Conservation (phyloP, 768 basidiomycete genomes). For the Boletus patriciae region DNA sequence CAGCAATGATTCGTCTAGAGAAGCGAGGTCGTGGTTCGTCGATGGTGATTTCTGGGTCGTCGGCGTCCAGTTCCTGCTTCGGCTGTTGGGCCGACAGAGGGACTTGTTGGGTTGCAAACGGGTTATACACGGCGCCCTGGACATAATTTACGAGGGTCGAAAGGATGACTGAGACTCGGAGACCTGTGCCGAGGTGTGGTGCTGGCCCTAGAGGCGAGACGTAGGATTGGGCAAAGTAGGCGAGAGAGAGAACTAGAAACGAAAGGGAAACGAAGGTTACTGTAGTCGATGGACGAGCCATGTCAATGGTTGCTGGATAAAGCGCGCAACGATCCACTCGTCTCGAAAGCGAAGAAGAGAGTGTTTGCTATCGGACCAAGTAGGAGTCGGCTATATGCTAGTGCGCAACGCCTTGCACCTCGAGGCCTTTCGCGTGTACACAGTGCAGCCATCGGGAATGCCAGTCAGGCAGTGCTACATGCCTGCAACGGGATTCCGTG, state of each 20-base stretch:
- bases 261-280: conserved; percentile 22
- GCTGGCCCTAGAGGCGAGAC: conserved; percentile 34
- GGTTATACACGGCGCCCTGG: conserved; percentile 20
- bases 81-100: conserved; percentile 9
- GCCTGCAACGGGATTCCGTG: not conserved
- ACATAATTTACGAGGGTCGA: conserved; percentile 29
- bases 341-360: conserved; percentile 3
- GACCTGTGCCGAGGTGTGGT: conserved; percentile 30
- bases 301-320: not conserved
- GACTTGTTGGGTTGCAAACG: conserved; percentile 22
- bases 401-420: conserved; percentile 20
- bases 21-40: conserved; percentile 33
- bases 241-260: conserved; percentile 31
- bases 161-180: conserved; percentile 20
- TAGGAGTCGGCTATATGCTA: conserved; percentile 16
- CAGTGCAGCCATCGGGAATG: conserved; percentile 23
- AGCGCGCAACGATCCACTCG: conserved; percentile 2
- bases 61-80: not conserved
- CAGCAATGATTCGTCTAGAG: conserved; percentile 67
- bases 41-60: conserved; percentile 11
- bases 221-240: conserved; percentile 32
- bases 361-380: conserved; percentile 11
- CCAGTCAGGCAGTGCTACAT: conserved; percentile 16
- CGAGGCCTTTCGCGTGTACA: conserved; percentile 28
- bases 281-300: conserved; percentile 26